phyloP scores from a whole-genome alignment of 441 rosid genomes.

The Jatropha multifida region DNA sequence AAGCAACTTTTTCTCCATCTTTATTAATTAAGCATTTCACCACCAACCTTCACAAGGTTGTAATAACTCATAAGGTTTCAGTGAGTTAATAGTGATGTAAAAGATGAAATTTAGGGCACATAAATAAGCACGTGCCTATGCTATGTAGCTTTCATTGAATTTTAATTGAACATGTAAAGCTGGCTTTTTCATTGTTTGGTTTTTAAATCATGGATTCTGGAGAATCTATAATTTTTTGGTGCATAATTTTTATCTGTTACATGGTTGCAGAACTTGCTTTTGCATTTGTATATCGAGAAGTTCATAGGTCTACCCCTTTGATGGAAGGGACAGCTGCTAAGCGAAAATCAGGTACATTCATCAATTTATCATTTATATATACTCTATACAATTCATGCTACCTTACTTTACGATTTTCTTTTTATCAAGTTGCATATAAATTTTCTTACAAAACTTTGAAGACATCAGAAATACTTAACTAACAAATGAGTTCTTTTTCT shows the following conservation, averaged over 20 bases:
- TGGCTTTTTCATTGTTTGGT: too few relatives aligned
- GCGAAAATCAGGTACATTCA: slow-evolving; percentile 73
- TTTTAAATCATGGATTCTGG: neutral
- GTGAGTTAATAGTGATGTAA: neutral
- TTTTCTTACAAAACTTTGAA: neutral
- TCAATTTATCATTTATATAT: neutral
- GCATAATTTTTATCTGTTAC: neutral
- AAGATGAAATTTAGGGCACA: neutral
- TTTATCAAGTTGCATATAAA: neutral
- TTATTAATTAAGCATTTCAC: neutral
- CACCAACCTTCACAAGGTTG: neutral
- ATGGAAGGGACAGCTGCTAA: slow-evolving; percentile 43
- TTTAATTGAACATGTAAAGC: neutral
- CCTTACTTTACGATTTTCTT: neutral
- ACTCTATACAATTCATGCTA: neutral
- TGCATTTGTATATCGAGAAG: slow-evolving; percentile 90
- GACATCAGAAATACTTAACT: neutral
- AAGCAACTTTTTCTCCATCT: neutral
- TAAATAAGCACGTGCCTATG: neutral
- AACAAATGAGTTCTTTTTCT: neutral
- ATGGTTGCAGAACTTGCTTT: slow-evolving; percentile 62
- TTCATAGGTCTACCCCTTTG: slow-evolving; percentile 31
- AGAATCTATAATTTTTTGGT: neutral
- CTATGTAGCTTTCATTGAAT: neutral
- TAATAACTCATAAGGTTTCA: neutral